These are phyloP conservation scores for Herpetospermum pedunculosum DNA, from an alignment of 306 rosid species.

Conservation along the genomic window DNA sequence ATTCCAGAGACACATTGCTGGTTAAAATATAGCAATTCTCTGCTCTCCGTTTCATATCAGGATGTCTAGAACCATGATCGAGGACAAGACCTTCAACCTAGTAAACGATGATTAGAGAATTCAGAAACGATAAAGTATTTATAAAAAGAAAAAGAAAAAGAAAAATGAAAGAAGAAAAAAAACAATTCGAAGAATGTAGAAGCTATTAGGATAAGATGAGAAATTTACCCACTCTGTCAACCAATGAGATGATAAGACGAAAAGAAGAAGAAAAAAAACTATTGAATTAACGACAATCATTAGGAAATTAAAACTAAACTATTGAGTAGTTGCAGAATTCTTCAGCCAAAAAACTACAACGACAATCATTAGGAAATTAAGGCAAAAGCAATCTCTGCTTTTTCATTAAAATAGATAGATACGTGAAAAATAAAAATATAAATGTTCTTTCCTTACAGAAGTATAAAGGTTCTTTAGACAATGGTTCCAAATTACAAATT, in stretches of 20 bases:
- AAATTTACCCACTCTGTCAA: neutral
- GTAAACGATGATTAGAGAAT: neutral
- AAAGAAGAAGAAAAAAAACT: neutral
- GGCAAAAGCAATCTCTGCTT: neutral
- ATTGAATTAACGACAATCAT: neutral
- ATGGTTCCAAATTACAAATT: too few relatives aligned
- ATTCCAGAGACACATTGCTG: conserved; percentile 82
- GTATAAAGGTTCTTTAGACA: too few relatives aligned
- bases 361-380: neutral
- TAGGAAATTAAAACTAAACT: too few relatives aligned
- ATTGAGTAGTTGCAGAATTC: neutral
- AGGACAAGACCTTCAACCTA: conserved; percentile 99
- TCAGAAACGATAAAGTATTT: neutral
- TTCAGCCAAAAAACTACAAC: neutral
- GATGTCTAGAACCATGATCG: conserved; percentile 98
- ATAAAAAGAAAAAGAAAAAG: neutral
- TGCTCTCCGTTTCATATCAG: conserved; percentile 94
- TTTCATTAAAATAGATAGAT: neutral
- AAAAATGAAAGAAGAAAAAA: neutral
- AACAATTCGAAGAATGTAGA: neutral
- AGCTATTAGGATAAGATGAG: neutral
- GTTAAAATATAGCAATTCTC: conserved; percentile 87
- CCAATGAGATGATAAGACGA: neutral
- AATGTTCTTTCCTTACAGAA: too few relatives aligned
- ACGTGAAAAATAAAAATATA: neutral